A percentile compares a stretch with the other conserved stretches of the same genome.
Conservation (phyloP, 1,284 basidiomycete species). For the Gomphus bonarii region DNA sequence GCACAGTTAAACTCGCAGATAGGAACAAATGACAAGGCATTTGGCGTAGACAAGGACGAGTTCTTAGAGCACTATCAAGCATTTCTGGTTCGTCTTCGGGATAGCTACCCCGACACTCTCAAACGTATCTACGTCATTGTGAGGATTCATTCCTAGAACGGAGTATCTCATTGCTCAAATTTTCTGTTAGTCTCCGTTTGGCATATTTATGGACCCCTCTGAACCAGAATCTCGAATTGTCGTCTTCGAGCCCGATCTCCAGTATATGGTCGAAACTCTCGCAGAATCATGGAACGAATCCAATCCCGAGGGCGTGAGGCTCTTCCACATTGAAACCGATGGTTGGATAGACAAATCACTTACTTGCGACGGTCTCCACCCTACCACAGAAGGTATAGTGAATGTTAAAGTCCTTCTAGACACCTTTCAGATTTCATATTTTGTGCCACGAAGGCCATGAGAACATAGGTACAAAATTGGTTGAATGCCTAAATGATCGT, state of each 20-base stretch:
- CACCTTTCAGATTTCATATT: neutral
- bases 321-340: constrained; percentile 1
- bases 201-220: constrained; percentile 1
- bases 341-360: constrained; percentile 5
- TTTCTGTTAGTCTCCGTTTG: constrained; percentile 9
- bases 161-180: too few species aligned
- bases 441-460: neutral
- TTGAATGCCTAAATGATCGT: constrained; percentile 2
- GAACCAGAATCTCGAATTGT: neutral
- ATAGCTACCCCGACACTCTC: constrained; percentile 2
- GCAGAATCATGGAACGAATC: constrained; percentile 2
- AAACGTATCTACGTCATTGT: constrained; percentile 6
- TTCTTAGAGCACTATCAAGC: constrained; percentile 2
- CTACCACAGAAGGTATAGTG: constrained; percentile 2
- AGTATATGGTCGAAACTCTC: constrained; percentile 5
- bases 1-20: neutral
- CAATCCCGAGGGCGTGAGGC: neutral
- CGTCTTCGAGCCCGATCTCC: constrained; percentile 6
- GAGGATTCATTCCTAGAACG: neutral
- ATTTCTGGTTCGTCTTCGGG: constrained; percentile 5
- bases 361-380: constrained; percentile 8
- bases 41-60: neutral
- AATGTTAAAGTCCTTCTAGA: too few species aligned
- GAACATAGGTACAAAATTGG: neutral
- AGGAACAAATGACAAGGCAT: constrained; percentile 6